phyloP scores from a whole-genome alignment of 305 asterid genomes.

The Nicotiana rustica region DNA sequence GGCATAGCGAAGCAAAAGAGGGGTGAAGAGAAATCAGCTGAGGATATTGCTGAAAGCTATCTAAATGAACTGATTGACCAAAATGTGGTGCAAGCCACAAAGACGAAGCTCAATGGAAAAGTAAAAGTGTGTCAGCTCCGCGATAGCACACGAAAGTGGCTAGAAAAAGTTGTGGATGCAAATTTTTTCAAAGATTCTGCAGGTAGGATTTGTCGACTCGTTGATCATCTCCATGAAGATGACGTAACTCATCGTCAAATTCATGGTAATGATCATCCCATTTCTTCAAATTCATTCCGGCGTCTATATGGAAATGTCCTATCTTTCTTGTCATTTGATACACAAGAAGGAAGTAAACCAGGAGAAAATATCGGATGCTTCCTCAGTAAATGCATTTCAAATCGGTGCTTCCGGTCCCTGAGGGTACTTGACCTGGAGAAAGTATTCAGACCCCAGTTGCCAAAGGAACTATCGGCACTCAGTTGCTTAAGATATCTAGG shows the following conservation, averaged over 20 bases:
- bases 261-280: neutral
- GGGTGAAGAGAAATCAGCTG: slow-evolving; percentile 4
- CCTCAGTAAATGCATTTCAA: slow-evolving; percentile 39
- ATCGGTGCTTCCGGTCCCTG: slow-evolving; percentile 35
- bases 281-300: neutral
- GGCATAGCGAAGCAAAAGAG: slow-evolving; percentile 14
- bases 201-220: slow-evolving; percentile 1
- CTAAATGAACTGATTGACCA: neutral
- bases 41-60: neutral
- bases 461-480: slow-evolving; percentile 30
- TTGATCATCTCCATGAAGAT: slow-evolving; percentile 11
- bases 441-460: slow-evolving; percentile 45
- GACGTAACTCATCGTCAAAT: neutral
- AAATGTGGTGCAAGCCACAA: neutral
- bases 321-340: slow-evolving; percentile 43
- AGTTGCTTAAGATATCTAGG: slow-evolving; percentile 43
- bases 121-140: neutral
- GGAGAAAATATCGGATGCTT: slow-evolving; percentile 45
- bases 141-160: neutral
- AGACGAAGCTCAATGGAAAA: slow-evolving; percentile 28
- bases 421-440: slow-evolving; percentile 45
- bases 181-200: neutral
- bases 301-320: neutral
- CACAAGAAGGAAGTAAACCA: slow-evolving; percentile 40
- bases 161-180: neutral